Base-by-base conservation (phyloP, 2,329 filamentous ascomycete genomes). In the Moelleriella libera region DNA sequence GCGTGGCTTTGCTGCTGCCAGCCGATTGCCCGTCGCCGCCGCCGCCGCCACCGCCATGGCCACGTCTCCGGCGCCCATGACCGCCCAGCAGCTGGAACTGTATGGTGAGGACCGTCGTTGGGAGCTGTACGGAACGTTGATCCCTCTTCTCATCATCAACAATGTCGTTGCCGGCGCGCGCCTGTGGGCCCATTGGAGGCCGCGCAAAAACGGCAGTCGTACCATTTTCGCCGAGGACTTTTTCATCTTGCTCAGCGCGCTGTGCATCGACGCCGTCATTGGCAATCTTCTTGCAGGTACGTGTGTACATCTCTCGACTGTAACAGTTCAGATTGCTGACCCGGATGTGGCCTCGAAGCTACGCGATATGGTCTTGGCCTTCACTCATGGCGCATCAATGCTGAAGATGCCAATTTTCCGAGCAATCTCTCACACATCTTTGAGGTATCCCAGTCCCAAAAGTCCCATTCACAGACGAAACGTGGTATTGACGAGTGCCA, bases 311-410 rank as follows among this genome's bases (percentile, higher is more conserved):
- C n/a, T 12, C 8, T 37, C 4, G 34, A 37, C 3, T 9, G 34
- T 37, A 12, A 9, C 12, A 8, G 12, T 14, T 42, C n/a, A 14
- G 41, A 14, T n/a, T 42, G 44, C n/a, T 45, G 34, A 45, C 31
- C 11, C 4, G 6, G 9, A n/a, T 6, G 44, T 12, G 5, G 30
- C 7, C 30, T 9, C 5, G 5, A 28, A 47, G 41, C 45, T 12
- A 47, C 45, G 5, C 29, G 43, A 10, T 47, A 42, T 37, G 45
- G 45, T 4, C 45, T 47, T 12, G 45, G 45, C 32, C 45, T 47
- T 32, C 45, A 47, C 8, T 47, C 45, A 11, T 47, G 45, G 45
- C 45, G 45, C 12, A 47, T 47, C 40, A 47, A 47, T 14, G 40
- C 40, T 12, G 45, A 47, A 30, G 45, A 47, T 43, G 21, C 39